A percentile compares a stretch with the other conserved stretches of the same genome.
These are phyloP conservation scores for Aspergillus arachidicola DNA, from an alignment of 2,329 filamentous ascomycete species.

Conservation along the genomic window DNA sequence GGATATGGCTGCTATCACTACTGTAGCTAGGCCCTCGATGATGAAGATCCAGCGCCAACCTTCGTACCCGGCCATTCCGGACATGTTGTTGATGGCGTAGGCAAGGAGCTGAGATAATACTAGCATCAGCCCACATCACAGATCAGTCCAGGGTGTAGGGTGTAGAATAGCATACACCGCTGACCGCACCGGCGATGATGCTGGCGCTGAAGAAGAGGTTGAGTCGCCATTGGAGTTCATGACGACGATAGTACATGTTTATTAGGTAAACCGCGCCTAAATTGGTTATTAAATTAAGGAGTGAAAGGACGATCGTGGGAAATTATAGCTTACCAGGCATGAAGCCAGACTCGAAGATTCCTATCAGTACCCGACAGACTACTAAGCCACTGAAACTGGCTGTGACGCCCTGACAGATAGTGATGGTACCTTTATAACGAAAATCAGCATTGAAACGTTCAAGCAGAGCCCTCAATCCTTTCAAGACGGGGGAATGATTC, in stretches of 20 bases:
- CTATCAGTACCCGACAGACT: conserved; percentile 39
- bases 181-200: conserved; percentile 45
- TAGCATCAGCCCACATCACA: background rate
- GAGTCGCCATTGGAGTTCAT: conserved; percentile 44
- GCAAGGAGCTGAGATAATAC: conserved; percentile 37
- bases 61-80: conserved; percentile 42
- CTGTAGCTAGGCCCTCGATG: conserved; percentile 52
- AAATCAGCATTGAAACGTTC: background rate
- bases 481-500: too few species aligned
- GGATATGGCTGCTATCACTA: conserved; percentile 50
- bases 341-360: conserved; percentile 42
- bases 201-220: conserved; percentile 39
- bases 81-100: conserved; percentile 45
- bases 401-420: conserved; percentile 47
- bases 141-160: background rate
- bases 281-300: background rate
- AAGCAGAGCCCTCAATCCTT: background rate
- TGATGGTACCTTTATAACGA: conserved; percentile 39
- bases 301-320: background rate
- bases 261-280: conserved; percentile 38
- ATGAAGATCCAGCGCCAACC: conserved; percentile 55
- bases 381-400: conserved; percentile 43
- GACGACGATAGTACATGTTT: conserved; percentile 41
- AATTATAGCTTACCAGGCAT: conserved; percentile 33
- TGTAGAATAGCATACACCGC: conserved; percentile 31